Conservation (phyloP, 2,329 filamentous ascomycete species). For the Trichophyton verrucosum region DNA sequence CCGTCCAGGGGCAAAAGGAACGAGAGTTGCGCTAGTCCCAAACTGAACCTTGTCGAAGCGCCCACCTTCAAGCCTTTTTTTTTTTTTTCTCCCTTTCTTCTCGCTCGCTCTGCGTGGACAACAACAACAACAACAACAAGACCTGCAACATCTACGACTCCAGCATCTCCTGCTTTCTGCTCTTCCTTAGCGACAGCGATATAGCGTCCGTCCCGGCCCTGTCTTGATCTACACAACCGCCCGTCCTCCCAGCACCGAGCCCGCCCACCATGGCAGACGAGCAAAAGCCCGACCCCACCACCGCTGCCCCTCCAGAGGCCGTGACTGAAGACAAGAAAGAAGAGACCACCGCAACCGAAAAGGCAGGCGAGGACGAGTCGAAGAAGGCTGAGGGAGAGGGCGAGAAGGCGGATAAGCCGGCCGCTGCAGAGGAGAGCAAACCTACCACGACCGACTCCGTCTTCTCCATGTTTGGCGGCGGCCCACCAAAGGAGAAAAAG, state of each 20-base stretch:
- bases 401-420: constrained; percentile 1
- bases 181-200: neutral
- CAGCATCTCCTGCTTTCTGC: neutral
- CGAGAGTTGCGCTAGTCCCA: neutral
- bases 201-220: neutral
- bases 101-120: no score
- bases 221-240: neutral
- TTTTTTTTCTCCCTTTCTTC: neutral
- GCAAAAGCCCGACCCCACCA: constrained; percentile 33
- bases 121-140: no score
- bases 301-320: constrained; percentile 23
- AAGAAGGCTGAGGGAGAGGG: constrained; percentile 20
- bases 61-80: constrained; percentile 1
- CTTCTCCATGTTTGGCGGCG: constrained; percentile 98
- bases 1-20: neutral
- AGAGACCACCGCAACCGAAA: constrained; percentile 22
- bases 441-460: constrained; percentile 45
- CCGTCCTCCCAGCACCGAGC: neutral
- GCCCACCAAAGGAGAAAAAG: constrained; percentile 94
- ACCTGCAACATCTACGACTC: neutral
- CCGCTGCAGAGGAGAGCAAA: constrained; percentile 5
- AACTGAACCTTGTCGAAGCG: neutral
- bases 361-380: constrained; percentile 19
- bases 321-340: constrained; percentile 20
- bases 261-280: constrained; percentile 31